phyloP scores from a whole-genome alignment of 2,329 filamentous ascomycete genomes.

The Ophiosphaerella herpotricha region DNA sequence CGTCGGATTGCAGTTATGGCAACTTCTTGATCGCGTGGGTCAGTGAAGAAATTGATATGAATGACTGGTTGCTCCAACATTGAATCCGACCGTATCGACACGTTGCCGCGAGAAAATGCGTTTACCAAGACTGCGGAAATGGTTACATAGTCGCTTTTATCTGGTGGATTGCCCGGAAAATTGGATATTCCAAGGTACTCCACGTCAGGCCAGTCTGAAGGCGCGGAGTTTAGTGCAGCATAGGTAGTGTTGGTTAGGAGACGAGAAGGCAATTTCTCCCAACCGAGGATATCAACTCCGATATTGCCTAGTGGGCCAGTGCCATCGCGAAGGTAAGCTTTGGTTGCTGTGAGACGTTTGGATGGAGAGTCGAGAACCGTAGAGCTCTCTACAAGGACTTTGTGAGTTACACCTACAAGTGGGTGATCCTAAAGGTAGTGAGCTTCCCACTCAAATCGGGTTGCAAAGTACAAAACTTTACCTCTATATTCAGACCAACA shows the following conservation, averaged over 20 bases:
- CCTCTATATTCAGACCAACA: slow-evolving; percentile 28
- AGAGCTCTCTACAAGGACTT: slow-evolving; percentile 12
- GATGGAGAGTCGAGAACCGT: slow-evolving; percentile 11
- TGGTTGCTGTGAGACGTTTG: slow-evolving; percentile 9
- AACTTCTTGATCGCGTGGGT: slow-evolving; percentile 33
- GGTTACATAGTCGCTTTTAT: slow-evolving; percentile 32
- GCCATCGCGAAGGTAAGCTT: slow-evolving; percentile 9
- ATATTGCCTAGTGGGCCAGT: slow-evolving; percentile 16
- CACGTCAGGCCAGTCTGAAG: slow-evolving; percentile 27
- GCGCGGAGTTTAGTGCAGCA: slow-evolving; percentile 2
- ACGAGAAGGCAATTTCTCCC: slow-evolving; percentile 24
- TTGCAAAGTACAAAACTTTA: not conserved
- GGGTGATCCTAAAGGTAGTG: slow-evolving; percentile 16
- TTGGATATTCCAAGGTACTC: slow-evolving; percentile 15
- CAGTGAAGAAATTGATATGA: slow-evolving; percentile 37
- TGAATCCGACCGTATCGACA: slow-evolving; percentile 34
- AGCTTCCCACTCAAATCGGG: not conserved
- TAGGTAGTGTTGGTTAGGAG: slow-evolving; percentile 15
- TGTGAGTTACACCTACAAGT: slow-evolving; percentile 8
- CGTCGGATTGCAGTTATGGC: slow-evolving; percentile 35
- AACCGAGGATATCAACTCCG: slow-evolving; percentile 17
- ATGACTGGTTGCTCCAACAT: slow-evolving; percentile 34
- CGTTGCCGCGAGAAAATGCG: slow-evolving; percentile 40
- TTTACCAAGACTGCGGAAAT: slow-evolving; percentile 35
- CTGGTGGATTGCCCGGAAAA: slow-evolving; percentile 21